A percentile compares a stretch with the other conserved stretches of the same genome.
Evolutionary conservation across 2,329 filamentous ascomycete genomes (phyloP).

Genomic region (Penicillium hesseltinei): DNA sequence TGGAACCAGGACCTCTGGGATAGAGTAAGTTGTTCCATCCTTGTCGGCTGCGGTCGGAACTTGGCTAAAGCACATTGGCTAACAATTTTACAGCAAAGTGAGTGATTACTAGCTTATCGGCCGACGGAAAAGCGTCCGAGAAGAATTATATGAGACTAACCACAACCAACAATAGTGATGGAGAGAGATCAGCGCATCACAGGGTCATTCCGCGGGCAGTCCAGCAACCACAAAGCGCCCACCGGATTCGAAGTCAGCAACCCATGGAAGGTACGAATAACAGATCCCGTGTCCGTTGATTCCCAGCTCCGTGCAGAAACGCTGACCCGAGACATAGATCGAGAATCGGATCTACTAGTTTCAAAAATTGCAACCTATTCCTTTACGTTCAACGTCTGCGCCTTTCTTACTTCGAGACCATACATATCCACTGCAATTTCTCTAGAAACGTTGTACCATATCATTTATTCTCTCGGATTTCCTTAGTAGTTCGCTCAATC

Average conservation of each 20-base stretch:
- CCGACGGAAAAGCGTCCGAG: conserved; percentile 10
- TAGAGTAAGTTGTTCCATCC: conserved; percentile 49
- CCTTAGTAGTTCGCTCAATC: conserved; percentile 8
- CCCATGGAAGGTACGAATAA: conserved; percentile 59
- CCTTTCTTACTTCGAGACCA: conserved; percentile 21
- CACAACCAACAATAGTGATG: conserved; percentile 55
- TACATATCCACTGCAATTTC: conserved; percentile 27
- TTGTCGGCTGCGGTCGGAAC: conserved; percentile 16
- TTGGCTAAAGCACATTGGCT: conserved; percentile 32
- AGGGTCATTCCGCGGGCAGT: conserved; percentile 60
- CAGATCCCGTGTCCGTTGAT: background rate
- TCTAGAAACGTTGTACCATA: conserved; percentile 28
- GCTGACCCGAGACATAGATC: conserved; percentile 33
- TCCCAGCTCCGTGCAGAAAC: background rate
- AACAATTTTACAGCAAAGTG: conserved; percentile 55
- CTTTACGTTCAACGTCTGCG: conserved; percentile 22
- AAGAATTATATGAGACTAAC: conserved; percentile 16
- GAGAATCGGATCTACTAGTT: conserved; percentile 42
- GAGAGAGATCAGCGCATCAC: conserved; percentile 63
- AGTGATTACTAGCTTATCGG: conserved; percentile 23
- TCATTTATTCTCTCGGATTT: conserved; percentile 2
- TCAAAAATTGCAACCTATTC: conserved; percentile 23
- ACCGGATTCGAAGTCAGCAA: conserved; percentile 66
- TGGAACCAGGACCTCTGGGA: conserved; percentile 64
- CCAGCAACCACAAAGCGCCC: conserved; percentile 58